Conservation (phyloP, 2,329 filamentous ascomycete genomes). For the Xylaria sp. region DNA sequence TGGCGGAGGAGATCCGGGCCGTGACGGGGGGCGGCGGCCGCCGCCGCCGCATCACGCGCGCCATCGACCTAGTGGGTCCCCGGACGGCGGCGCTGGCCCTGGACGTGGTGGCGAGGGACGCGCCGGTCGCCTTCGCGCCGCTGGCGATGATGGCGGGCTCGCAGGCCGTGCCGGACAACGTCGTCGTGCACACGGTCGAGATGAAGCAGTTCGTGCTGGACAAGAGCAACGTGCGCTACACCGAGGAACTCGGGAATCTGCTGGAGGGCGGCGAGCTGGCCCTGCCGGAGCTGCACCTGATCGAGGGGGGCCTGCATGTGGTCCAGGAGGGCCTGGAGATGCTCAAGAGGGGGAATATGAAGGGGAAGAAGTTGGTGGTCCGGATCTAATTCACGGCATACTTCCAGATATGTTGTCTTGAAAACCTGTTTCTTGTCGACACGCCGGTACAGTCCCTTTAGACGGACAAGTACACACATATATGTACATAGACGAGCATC, state of each 20-base stretch:
- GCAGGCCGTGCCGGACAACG: constrained; percentile 33
- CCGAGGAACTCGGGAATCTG: constrained; percentile 37
- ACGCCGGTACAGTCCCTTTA: no score
- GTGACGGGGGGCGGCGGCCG: constrained; percentile 31
- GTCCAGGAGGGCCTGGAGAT: constrained; percentile 38
- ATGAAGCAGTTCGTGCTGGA: constrained; percentile 45
- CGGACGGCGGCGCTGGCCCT: constrained; percentile 38
- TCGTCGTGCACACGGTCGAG: constrained; percentile 41
- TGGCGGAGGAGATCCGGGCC: constrained; percentile 38
- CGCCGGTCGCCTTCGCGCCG: constrained; percentile 37
- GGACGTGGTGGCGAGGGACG: constrained; percentile 30
- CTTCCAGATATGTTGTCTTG: background rate
- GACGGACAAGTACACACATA: no score
- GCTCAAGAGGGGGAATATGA: constrained; percentile 39
- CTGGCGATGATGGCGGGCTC: constrained; percentile 39
- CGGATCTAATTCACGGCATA: constrained; percentile 15
- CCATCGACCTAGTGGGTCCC: constrained; percentile 43
- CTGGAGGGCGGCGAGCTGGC: constrained; percentile 33
- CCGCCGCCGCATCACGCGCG: constrained; percentile 38
- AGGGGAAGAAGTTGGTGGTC: constrained; percentile 40
- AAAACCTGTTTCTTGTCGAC: no score
- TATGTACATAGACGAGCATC: background rate
- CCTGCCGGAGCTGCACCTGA: constrained; percentile 37
- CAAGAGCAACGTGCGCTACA: constrained; percentile 32
- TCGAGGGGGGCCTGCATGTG: constrained; percentile 39